Evolutionary conservation across 768 basidiomycete species (phyloP), one percentile per base, ranked within the genome.

Genomic region (Russula compacta): DNA sequence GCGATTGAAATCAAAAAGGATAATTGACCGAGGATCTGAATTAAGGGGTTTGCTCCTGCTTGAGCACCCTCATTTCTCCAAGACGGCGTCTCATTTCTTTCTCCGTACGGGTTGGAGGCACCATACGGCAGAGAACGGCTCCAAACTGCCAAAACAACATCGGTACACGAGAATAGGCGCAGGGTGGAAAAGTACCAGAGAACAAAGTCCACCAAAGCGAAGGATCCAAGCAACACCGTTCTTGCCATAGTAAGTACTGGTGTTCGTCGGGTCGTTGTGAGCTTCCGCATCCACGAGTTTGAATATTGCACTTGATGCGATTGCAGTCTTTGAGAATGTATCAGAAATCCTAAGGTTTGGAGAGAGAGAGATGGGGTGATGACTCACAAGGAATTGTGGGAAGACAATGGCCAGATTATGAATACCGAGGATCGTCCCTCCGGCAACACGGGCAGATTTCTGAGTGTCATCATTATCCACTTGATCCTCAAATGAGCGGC

Each of bases 351-450:
- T 19, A 10, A 33, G 24, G 29, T 21, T 40, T 40, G 50, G 36
- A 38, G 12, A 29, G 24, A 17, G 21, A 15, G 35, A 17, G 1
- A 35, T 24, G 12, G 8, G 21, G 57, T 6, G 38, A 53, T 42
- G 3, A 79, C 92, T 66, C 70, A 95, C 94, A 56, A 95, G 79
- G 70, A 98, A 89, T 67, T 98, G 95, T 21, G 95, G 95, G 75
- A 92, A 84, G 32, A 98, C 95, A 61, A 98, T 93, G 5, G 95
- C 90, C 17, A 98, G 78, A 70, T 98, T 98, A 69, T 98, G 95
- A 43, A 98, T 93, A 3, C 95, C 95, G 44, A 97, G 80, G 42
- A 95, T 85, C 1, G 95, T 97, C 9, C 94, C 94, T 17, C 93
- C 94, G 2, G 89, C 86, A 50, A 87, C 77, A 21, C 83, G 81